Evolutionary conservation across 106 monocot genomes (phyloP), one percentile per base, ranked within the genome.

Genomic region (Dendrobium chrysotoxum): DNA sequence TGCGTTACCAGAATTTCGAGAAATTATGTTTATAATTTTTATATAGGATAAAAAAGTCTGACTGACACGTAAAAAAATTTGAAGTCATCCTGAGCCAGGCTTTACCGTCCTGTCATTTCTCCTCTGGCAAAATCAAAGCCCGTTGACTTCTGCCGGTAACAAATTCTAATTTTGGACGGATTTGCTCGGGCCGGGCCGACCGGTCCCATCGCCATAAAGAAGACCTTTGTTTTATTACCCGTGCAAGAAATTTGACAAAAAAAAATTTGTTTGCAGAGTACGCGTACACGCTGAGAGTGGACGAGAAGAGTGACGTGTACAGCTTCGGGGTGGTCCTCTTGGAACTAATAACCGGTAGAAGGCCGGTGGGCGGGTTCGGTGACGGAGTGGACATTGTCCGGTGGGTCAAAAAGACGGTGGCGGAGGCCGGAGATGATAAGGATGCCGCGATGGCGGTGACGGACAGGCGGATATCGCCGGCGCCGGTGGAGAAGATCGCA

Each of bases 241-340:
- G 4, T 61, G 20, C 61, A 0, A 21, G 21, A n/a, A 61, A 23
- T 23, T 23, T 61, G 23, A n/a, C 35, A 35, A 35, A 35, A 35
- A 35, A 35, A 35, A 35, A 35, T 35, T 35, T 35, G 40, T 25
- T 53, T 10, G 45, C 89, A 97, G 97, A 97, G 70, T 97, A 97
- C 65, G 97, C 97, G 0, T 97, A 97, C 90, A 97, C 97, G 4
- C 90, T 97, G 9, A 78, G 92, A 7, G 97, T 97, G 81, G 93
- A 96, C 78, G 96, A 97, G 90, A 97, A 97, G 86, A 97, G 92
- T 79, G 96, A 97, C 70, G 94, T 97, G 28, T 97, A 97, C 84
- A 97, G 96, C 90, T 97, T 97, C 80, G 96, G 96, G 0, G 96
- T 97, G 42, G 94, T 97, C 31, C 96, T 96, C n/a, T 81, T 96